phyloP scores from a whole-genome alignment of 2,329 filamentous ascomycete genomes.

The Trichoderma aggressivum region DNA sequence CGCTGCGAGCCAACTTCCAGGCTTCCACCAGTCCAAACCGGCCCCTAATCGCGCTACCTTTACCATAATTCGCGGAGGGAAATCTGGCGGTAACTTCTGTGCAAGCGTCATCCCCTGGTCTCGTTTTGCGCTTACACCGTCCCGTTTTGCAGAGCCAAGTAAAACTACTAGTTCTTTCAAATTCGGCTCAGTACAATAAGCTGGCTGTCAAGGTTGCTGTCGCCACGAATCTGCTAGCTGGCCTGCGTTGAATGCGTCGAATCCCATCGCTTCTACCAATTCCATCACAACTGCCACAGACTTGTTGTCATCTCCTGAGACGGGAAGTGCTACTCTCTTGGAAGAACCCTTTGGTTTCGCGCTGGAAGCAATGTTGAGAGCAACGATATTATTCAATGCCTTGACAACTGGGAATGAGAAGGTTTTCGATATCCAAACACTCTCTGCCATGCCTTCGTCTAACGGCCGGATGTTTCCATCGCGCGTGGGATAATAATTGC shows the following conservation, averaged over 20 bases:
- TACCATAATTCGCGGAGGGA: not conserved
- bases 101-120: not conserved
- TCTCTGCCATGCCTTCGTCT: not conserved
- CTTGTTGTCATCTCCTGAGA: not conserved
- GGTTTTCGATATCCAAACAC: not conserved
- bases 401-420: not conserved
- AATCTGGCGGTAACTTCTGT: not conserved
- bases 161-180: not conserved
- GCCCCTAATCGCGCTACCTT: not conserved
- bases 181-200: not conserved
- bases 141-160: not conserved
- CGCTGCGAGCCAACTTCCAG: not conserved
- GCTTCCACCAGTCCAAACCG: not conserved
- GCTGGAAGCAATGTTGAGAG: not conserved
- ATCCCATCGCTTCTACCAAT: not conserved
- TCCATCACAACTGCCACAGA: not conserved
- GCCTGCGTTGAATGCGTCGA: not conserved
- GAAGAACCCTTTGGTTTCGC: not conserved
- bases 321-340: not conserved
- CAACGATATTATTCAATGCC: not conserved
- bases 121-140: not conserved
- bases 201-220: not conserved
- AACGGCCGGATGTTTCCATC: not conserved
- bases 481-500: not conserved
- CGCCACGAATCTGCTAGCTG: not conserved